phyloP scores from a whole-genome alignment of 2,329 filamentous ascomycete genomes.

The Colletotrichum sansevieriae region DNA sequence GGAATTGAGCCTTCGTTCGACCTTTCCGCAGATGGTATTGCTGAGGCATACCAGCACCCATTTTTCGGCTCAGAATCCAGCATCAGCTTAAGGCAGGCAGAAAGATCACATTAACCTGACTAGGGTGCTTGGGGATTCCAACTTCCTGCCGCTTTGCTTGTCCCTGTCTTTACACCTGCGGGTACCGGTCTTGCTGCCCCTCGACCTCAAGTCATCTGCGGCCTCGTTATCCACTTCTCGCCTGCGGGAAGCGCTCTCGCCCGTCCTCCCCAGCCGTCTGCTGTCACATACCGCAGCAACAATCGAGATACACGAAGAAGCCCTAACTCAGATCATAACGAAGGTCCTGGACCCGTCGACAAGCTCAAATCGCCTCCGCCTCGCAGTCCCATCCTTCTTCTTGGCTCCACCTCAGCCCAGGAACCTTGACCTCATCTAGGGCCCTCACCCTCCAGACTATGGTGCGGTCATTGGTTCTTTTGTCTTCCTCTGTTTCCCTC shows the following conservation, averaged over 20 bases:
- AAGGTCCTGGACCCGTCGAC: slow-evolving; percentile 34
- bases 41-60: slow-evolving; percentile 16
- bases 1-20: slow-evolving; percentile 16
- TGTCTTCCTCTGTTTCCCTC: slow-evolving; percentile 24
- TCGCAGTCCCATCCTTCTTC: slow-evolving; percentile 34
- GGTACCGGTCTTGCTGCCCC: slow-evolving; percentile 40
- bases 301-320: slow-evolving; percentile 39
- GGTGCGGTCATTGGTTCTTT: slow-evolving; percentile 35
- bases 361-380: slow-evolving; percentile 35
- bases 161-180: slow-evolving; percentile 38
- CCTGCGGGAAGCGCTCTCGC: slow-evolving; percentile 35
- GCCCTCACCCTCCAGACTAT: slow-evolving; percentile 36
- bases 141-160: slow-evolving; percentile 26
- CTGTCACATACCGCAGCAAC: slow-evolving; percentile 36
- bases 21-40: slow-evolving; percentile 13
- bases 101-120: slow-evolving; percentile 24
- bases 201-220: slow-evolving; percentile 39
- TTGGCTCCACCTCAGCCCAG: slow-evolving; percentile 39
- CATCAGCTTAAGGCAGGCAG: slow-evolving; percentile 34
- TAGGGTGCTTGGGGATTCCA: slow-evolving; percentile 19
- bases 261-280: slow-evolving; percentile 28
- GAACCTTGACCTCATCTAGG: slow-evolving; percentile 39
- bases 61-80: slow-evolving; percentile 9
- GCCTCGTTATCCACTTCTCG: slow-evolving; percentile 35
- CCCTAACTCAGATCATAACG: slow-evolving; percentile 39